Evolutionary conservation across 108 stramenopile genomes (phyloP), one percentile per base, ranked within the genome.

Genomic region (Skeletonema costatum): DNA sequence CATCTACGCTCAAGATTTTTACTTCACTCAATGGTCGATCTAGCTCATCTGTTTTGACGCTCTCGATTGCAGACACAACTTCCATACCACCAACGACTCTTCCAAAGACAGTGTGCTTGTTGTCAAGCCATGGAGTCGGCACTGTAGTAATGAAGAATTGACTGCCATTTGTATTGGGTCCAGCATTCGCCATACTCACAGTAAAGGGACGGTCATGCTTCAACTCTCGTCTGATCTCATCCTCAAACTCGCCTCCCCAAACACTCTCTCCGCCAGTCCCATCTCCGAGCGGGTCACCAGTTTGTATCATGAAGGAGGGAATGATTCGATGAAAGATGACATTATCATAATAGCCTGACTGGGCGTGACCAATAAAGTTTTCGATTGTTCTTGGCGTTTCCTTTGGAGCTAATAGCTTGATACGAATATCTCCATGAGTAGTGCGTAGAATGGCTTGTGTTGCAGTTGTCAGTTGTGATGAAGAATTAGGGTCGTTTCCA

Each of bases 211-310:
- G 89, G 74, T 99, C 72, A 19, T 83, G 73, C 2, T 77, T 16
- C 25, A 82, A 83, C 48, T 90, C 87, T 59, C 94, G 83, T 33
- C 92, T 87, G 79, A 99, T 95, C 73, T 99, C 99, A 85, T 99
- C 99, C 74, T 98, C 97, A 75, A 99, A 99, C 70, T 98, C 98
- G 19, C 98, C 98, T 25, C 98, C 98, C 99, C 99, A 99, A 56
- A 99, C 98, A 58, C 86, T 88, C 89, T 99, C 99, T 35, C 99
- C 99, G 21, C 99, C 99, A 7, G 99, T 99, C n/a, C 99, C 99
- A 78, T 99, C 97, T 19, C 99, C 99, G 25, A 97, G 76, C 1
- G 99, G 99, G 75, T 99, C 98, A 13, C 99, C 98, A 5, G 97
- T 98, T 77, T 99, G 98, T 53, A 99, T 65, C 98, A 99, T 99